Evolutionary conservation across 805 yeast genomes (phyloP).

Genomic region (Cyberlindnera americana): DNA sequence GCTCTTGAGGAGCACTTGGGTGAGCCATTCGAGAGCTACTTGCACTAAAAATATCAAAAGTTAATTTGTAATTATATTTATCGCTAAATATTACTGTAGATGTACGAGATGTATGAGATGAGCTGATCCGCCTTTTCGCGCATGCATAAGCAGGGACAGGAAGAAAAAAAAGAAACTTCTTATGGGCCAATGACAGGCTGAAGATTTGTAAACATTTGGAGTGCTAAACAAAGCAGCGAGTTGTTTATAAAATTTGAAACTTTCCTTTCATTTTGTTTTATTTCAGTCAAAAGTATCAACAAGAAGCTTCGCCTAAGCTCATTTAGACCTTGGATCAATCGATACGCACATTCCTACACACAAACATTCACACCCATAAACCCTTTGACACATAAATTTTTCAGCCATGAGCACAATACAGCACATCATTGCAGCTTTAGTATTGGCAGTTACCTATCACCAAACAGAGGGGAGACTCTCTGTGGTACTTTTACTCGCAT

Average conservation of each 20-base stretch:
- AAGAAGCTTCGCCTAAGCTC: too few relatives aligned
- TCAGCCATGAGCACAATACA: conserved; percentile 2
- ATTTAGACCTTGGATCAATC: too few relatives aligned
- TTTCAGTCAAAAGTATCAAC: too few relatives aligned
- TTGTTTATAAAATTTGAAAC: neutral
- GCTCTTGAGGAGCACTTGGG: conserved; percentile 91
- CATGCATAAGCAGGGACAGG: neutral
- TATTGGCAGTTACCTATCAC: conserved; percentile 15
- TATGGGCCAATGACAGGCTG: conserved; percentile 3
- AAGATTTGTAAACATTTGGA: conserved; percentile 6
- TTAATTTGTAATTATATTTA: too few relatives aligned
- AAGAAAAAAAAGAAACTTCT: conserved; percentile 4
- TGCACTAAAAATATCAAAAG: too few relatives aligned
- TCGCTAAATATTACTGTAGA: too few relatives aligned
- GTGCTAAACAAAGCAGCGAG: neutral
- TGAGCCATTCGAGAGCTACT: conserved; percentile 85
- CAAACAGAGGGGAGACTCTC: conserved; percentile 37
- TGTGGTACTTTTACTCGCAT: conserved; percentile 28
- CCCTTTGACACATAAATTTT: neutral
- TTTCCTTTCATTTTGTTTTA: too few relatives aligned
- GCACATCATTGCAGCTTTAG: conserved; percentile 6
- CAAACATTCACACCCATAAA: too few relatives aligned
- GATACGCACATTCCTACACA: too few relatives aligned
- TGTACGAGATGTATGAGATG: neutral
- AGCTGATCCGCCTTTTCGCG: too few relatives aligned